Evolutionary conservation across 352 stramenopile species (phyloP), one percentile per base, ranked within the genome.

Genomic region (Plasmopara muralis): DNA sequence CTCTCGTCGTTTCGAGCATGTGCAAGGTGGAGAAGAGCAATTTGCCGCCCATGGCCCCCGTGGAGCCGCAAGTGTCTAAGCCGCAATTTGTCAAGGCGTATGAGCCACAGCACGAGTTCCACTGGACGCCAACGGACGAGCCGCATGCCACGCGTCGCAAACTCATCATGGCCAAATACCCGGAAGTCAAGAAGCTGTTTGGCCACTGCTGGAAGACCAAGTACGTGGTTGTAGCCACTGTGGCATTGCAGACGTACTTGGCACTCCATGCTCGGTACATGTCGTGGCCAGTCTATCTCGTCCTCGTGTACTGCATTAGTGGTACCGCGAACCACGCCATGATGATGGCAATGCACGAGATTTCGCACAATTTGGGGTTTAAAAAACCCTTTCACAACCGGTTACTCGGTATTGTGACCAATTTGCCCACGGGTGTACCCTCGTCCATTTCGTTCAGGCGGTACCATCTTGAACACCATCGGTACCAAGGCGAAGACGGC

Each of bases 401-500:
- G 49, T 46, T 96, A 15, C 68, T 98, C 10, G 85, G 74, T 14
- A 90, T 99, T 52, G 60, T 98, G 34, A 85, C 90, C 8, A 98
- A 98, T 69, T 64, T 97, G 45, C 88, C 93, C 5, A 79, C 98
- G 20, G 85, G 81, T 12, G 76, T 99, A 38, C 95, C 96, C 0
- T 91, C 87, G 2, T 75, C 88, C 14, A 78, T 95, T 45, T 86
- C 88, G 20, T 98, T 99, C 72, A 98, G 97, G 72, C 71, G 90
- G 9, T 98, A 99, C 74, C 96, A 99, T 72, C 87, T 97, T 66
- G 93, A 98, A 58, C 96, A 99, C 80, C 96, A 98, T 73, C 84
- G 89, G 18, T 98, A 96, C 66, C 90, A 98, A 70, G 95, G 95
- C 44, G 87, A 95, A 37, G 79, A 98, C 44, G 79, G 83, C 47